phyloP scores from a whole-genome alignment of 164 flowering plant species.

The Piper betle region DNA sequence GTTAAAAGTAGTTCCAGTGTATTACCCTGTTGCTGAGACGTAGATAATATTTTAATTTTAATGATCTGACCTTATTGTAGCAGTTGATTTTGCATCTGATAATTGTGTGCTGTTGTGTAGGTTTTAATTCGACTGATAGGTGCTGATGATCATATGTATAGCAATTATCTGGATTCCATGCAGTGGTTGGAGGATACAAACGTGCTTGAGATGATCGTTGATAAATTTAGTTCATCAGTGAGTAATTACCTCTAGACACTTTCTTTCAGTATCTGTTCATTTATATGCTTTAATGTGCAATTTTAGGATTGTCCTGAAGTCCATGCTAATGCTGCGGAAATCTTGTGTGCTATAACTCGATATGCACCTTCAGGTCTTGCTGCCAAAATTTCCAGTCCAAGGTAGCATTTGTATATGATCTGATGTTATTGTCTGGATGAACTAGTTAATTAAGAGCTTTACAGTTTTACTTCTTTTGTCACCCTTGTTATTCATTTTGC shows the following conservation, averaged over 20 bases:
- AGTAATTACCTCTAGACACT: constrained; percentile 12
- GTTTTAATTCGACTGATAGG: constrained; percentile 82
- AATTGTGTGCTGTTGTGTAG: constrained; percentile 24
- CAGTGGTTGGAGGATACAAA: constrained; percentile 76
- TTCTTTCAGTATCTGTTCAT: no score
- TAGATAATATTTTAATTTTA: no score
- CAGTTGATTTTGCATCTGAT: constrained; percentile 5
- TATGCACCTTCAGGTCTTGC: constrained; percentile 9
- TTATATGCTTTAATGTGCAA: no score
- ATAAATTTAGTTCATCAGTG: constrained; percentile 86
- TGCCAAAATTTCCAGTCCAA: constrained; percentile 70
- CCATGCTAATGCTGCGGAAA: no score
- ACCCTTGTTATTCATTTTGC: constrained; percentile 13
- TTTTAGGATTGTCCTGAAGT: no score
- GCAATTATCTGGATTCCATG: constrained; percentile 53
- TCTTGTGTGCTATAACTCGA: no score
- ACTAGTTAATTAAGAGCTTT: background rate
- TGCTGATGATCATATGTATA: constrained; percentile 76
- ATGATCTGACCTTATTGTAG: no score
- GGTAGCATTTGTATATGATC: constrained; percentile 25
- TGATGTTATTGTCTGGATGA: background rate
- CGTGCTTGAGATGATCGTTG: constrained; percentile 87
- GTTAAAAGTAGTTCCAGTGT: no score
- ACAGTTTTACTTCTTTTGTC: background rate
- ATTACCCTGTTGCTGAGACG: no score